Conservation (phyloP, 768 basidiomycete species). For the Tulasnella sp. region DNA sequence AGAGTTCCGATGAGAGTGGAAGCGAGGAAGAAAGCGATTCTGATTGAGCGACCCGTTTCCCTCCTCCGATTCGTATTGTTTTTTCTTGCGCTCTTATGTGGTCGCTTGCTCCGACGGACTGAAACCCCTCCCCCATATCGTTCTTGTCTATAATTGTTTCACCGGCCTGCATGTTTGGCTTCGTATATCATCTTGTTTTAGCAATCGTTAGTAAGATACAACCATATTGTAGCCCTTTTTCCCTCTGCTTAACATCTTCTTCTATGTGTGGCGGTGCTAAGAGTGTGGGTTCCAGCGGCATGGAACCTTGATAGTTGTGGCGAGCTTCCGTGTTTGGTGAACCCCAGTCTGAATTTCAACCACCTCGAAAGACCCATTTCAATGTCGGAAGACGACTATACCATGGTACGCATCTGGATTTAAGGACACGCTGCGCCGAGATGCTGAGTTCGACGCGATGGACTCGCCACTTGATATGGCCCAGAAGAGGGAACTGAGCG, state of each 20-base stretch:
- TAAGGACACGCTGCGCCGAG: too few relatives aligned
- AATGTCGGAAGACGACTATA: too few relatives aligned
- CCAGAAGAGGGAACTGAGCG: conserved; percentile 93
- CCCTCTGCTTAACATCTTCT: too few relatives aligned
- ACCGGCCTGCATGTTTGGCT: neutral
- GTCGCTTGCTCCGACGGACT: neutral
- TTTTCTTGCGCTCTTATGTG: neutral
- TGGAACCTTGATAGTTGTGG: too few relatives aligned
- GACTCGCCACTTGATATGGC: conserved; percentile 66
- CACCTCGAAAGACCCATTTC: too few relatives aligned
- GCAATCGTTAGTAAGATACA: neutral
- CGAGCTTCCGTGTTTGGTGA: too few relatives aligned
- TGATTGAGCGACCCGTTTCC: neutral
- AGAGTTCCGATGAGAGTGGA: conserved; percentile 8
- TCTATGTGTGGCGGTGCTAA: too few relatives aligned
- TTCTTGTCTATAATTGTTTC: neutral
- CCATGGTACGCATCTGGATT: too few relatives aligned
- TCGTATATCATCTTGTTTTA: neutral
- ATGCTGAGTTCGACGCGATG: conserved; percentile 37
- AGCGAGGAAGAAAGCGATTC: conserved; percentile 18
- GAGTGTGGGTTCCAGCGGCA: too few relatives aligned
- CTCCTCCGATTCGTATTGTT: neutral
- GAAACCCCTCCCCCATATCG: neutral
- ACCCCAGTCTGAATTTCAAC: too few relatives aligned
- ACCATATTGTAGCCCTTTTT: neutral